A percentile compares a stretch with the other conserved stretches of the same genome.
phyloP scores from a whole-genome alignment of 2,329 filamentous ascomycete genomes.

The Claviceps sp. region DNA sequence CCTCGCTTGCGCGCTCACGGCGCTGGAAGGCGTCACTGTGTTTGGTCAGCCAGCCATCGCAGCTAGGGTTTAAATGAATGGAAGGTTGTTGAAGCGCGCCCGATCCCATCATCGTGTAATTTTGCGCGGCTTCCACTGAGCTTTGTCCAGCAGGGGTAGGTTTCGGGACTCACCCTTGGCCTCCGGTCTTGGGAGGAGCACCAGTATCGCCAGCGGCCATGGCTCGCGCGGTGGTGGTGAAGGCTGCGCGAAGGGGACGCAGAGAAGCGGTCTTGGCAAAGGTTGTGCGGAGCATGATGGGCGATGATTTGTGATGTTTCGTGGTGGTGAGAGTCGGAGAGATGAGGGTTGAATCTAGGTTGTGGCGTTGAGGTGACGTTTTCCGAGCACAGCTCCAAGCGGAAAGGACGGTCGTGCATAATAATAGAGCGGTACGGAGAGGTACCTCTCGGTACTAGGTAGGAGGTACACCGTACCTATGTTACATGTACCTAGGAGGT shows the following conservation, averaged over 20 bases:
- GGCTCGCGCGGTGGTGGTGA: conserved; percentile 47
- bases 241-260: conserved; percentile 42
- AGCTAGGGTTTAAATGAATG: not conserved
- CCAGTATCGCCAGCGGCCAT: conserved; percentile 63
- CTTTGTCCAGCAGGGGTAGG: not conserved
- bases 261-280: conserved; percentile 40
- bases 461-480: too few relatives aligned
- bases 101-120: not conserved
- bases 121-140: not conserved
- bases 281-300: conserved; percentile 54
- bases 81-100: too few relatives aligned
- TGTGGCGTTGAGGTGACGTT: not conserved
- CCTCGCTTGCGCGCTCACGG: conserved; percentile 79
- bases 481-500: too few relatives aligned
- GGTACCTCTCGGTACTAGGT: too few relatives aligned
- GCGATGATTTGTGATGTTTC: conserved; percentile 6
- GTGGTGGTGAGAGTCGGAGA: conserved; percentile 5
- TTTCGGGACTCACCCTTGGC: conserved; percentile 33
- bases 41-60: conserved; percentile 1
- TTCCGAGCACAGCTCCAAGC: not conserved
- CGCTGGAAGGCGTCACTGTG: conserved; percentile 79
- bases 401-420: not conserved
- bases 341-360: conserved; percentile 3
- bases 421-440: too few relatives aligned
- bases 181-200: conserved; percentile 39